Conservation (phyloP, 2,329 filamentous ascomycete genomes). For the Cercospora sp. region DNA sequence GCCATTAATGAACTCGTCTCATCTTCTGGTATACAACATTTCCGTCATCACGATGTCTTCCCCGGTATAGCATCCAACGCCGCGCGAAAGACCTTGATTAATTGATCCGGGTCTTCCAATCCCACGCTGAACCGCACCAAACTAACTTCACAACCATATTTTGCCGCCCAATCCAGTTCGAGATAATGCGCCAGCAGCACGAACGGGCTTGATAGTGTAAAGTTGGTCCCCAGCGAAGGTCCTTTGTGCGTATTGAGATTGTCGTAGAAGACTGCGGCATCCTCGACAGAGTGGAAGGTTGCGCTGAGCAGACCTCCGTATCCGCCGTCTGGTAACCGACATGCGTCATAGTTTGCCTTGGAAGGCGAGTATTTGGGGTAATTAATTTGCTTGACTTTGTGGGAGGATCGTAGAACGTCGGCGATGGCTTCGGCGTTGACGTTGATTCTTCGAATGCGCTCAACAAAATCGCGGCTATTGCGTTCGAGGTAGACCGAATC, state of each 20-base stretch:
- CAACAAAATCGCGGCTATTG: constrained; percentile 89
- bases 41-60: neutral
- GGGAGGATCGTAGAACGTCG: constrained; percentile 63
- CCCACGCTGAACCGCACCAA: constrained; percentile 87
- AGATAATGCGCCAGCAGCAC: constrained; percentile 87
- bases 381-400: constrained; percentile 72
- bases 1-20: neutral
- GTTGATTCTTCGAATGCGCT: constrained; percentile 81
- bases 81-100: constrained; percentile 60
- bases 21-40: neutral
- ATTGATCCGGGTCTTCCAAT: constrained; percentile 71
- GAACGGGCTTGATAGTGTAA: constrained; percentile 84
- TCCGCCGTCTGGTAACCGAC: constrained; percentile 65
- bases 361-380: constrained; percentile 82
- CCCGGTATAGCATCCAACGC: constrained; percentile 10
- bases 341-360: constrained; percentile 73
- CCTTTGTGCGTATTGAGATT: constrained; percentile 85
- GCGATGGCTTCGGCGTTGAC: constrained; percentile 81
- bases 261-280: constrained; percentile 83
- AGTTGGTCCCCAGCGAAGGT: constrained; percentile 93
- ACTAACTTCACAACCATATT: constrained; percentile 77
- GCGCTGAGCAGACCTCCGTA: constrained; percentile 90
- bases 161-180: constrained; percentile 86
- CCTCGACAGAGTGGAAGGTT: constrained; percentile 68
- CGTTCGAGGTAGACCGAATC: constrained; percentile 93